phyloP scores from a whole-genome alignment of 169 alveolate genomes.

The Cryptosporidium ubiquitum region DNA sequence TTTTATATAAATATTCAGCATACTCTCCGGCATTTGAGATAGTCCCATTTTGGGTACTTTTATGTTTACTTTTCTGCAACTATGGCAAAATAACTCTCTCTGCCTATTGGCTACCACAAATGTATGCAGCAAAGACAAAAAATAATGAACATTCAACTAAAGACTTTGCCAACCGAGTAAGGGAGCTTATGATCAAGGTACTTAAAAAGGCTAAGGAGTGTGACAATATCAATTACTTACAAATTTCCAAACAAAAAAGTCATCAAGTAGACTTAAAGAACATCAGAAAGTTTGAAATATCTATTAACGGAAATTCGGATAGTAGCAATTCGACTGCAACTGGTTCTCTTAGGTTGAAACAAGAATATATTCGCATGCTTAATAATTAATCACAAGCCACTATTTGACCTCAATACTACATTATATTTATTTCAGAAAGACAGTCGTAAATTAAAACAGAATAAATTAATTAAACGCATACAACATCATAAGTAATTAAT shows the following conservation, averaged over 20 bases:
- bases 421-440: too few species aligned
- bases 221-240: background rate
- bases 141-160: background rate
- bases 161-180: background rate
- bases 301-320: background rate
- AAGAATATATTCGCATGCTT: conserved; percentile 23
- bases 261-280: background rate
- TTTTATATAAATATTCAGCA: conserved; percentile 10
- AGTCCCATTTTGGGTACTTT: conserved; percentile 50
- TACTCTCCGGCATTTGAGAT: conserved; percentile 61
- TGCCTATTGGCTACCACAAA: conserved; percentile 54
- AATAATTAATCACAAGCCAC: background rate
- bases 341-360: conserved; percentile 42
- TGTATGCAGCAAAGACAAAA: background rate
- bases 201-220: background rate
- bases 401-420: background rate
- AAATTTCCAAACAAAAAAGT: background rate
- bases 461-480: too few species aligned
- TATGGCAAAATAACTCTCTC: conserved; percentile 31
- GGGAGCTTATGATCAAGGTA: background rate
- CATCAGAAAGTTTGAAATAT: background rate
- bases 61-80: conserved; percentile 44
- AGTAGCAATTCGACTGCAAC: background rate
- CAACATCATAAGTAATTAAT: too few species aligned
- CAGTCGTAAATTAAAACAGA: too few species aligned